Conservation (phyloP, 2,329 filamentous ascomycete genomes). For the Exophiala xenobiotica region DNA sequence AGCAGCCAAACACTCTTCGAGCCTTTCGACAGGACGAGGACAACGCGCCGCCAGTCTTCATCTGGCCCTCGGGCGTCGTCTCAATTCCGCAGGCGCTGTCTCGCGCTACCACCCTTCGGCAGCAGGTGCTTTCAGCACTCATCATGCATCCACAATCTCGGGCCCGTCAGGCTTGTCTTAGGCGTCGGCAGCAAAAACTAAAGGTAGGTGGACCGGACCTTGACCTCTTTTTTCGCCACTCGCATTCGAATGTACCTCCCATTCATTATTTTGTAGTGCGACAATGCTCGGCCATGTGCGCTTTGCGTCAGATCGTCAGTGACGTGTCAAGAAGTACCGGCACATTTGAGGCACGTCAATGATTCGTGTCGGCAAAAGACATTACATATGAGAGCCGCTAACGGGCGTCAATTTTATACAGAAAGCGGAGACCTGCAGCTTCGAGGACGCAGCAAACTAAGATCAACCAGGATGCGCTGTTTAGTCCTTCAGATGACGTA, state of each 20-base stretch:
- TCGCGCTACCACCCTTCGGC: too few relatives aligned
- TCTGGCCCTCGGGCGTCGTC: too few relatives aligned
- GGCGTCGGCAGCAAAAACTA: conserved; percentile 34
- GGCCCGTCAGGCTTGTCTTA: conserved; percentile 28
- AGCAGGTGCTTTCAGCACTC: too few relatives aligned
- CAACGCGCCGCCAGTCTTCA: too few relatives aligned
- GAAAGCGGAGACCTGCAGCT: background rate
- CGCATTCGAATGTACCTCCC: background rate
- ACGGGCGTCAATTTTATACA: background rate
- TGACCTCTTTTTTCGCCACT: too few relatives aligned
- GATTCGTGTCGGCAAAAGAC: background rate
- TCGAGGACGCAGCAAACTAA: background rate
- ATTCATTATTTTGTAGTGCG: conserved; percentile 27
- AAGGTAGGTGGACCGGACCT: conserved; percentile 23
- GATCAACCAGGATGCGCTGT: background rate
- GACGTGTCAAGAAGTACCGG: conserved; percentile 26
- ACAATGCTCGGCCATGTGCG: conserved; percentile 36
- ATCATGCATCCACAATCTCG: too few relatives aligned
- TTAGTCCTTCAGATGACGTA: background rate
- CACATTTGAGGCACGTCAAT: too few relatives aligned
- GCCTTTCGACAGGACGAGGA: too few relatives aligned
- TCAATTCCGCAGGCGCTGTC: too few relatives aligned
- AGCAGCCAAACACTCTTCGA: too few relatives aligned
- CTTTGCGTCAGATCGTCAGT: conserved; percentile 33
- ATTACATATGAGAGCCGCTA: background rate